A percentile compares a stretch with the other conserved stretches of the same genome.
phyloP scores from a whole-genome alignment of 441 rosid species.

The Gossypium trilobum region DNA sequence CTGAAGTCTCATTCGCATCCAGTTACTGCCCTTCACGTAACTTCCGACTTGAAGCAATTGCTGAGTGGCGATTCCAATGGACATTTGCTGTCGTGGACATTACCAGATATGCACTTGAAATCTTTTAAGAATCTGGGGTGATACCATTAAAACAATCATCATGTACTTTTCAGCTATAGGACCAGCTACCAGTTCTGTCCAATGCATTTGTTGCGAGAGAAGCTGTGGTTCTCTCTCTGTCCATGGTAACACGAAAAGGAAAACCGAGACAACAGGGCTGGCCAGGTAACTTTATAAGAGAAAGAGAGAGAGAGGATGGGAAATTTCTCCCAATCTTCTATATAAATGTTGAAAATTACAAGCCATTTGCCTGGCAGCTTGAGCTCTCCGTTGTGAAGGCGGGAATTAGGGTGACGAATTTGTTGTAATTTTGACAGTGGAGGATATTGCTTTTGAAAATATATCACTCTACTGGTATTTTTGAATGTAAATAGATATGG shows the following conservation, averaged over 20 bases:
- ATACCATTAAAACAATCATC: not conserved
- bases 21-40: conserved; percentile 73
- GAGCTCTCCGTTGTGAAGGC: conserved; percentile 16
- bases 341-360: not conserved
- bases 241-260: not conserved
- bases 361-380: conserved; percentile 5
- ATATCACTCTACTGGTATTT: conserved; percentile 15
- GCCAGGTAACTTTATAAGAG: not conserved
- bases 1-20: conserved; percentile 80
- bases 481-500: conserved; percentile 34
- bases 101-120: conserved; percentile 64
- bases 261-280: conserved; percentile 3
- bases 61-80: conserved; percentile 88
- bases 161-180: conserved; percentile 12
- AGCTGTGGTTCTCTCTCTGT: not conserved
- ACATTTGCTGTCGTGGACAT: conserved; percentile 76
- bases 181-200: conserved; percentile 15
- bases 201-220: not conserved
- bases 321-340: not conserved
- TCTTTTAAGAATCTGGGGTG: conserved; percentile 44
- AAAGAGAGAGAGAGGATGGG: not conserved
- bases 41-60: conserved; percentile 78
- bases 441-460: conserved; percentile 23
- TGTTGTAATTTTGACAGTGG: conserved; percentile 23
- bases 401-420: not conserved